Conservation (phyloP, 768 basidiomycete genomes). For the Mrakia hoshinonis region DNA sequence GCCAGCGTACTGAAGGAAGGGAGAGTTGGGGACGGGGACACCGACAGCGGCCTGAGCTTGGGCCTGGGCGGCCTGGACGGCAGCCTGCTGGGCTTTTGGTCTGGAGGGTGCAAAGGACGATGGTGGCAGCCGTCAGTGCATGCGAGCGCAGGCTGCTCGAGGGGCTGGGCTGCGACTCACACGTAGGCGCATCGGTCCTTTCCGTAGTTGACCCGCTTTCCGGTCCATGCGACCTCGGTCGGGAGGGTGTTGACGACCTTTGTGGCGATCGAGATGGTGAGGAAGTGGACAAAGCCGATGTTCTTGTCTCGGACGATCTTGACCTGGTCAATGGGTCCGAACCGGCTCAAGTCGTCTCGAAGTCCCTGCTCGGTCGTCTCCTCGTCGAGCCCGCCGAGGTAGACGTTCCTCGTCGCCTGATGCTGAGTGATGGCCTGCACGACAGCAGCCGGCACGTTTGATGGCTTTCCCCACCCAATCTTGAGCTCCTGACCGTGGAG, state of each 20-base stretch:
- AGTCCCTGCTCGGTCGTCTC: slow-evolving; percentile 74
- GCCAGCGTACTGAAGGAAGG: slow-evolving; percentile 30
- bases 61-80: slow-evolving; percentile 51
- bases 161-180: slow-evolving; percentile 6
- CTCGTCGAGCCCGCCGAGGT: slow-evolving; percentile 87
- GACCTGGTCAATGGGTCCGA: slow-evolving; percentile 95
- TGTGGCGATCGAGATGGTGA: slow-evolving; percentile 86
- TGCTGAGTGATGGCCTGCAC: slow-evolving; percentile 79
- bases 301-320: slow-evolving; percentile 99
- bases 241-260: slow-evolving; percentile 95
- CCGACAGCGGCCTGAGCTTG: slow-evolving; percentile 38
- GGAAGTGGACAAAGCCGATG: slow-evolving; percentile 97
- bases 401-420: slow-evolving; percentile 92
- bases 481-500: slow-evolving; percentile 94
- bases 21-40: slow-evolving; percentile 38
- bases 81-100: slow-evolving; percentile 68
- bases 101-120: slow-evolving; percentile 51
- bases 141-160: not conserved
- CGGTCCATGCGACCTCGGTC: slow-evolving; percentile 84
- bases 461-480: slow-evolving; percentile 97
- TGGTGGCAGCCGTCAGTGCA: not conserved
- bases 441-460: slow-evolving; percentile 75
- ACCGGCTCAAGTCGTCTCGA: slow-evolving; percentile 80
- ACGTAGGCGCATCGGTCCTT: slow-evolving; percentile 72
- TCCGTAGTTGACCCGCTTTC: slow-evolving; percentile 94